Evolutionary conservation across 2,329 filamentous ascomycete species (phyloP), one percentile per base, ranked within the genome.

Genomic region (Daldinia sp.): DNA sequence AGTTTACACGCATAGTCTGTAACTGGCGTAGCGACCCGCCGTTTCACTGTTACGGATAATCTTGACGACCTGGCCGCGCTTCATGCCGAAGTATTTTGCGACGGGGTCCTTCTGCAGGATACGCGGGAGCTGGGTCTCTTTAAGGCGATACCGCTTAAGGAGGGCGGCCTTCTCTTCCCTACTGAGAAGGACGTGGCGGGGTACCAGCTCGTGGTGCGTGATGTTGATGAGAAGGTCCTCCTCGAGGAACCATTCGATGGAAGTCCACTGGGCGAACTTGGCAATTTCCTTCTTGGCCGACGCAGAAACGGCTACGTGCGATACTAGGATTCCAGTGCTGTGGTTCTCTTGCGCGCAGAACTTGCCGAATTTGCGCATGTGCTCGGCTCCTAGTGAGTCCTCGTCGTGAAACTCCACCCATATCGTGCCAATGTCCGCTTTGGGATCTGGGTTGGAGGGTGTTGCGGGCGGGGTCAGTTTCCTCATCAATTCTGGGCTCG

Each of bases 141-240:
- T 98, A 77, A 99, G 81, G 49, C 95, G 88, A 80, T 99, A 99
- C 66, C 95, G 85, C 80, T 93, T 88, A 63, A 99, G 83, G 73
- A 99, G 81, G 34, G 91, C 90, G 47, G 81, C 81, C 85, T 97
- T 97, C 83, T 99, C 95, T 73, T 96, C 93, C 45, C 88, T 86
- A 73, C 92, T 96, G 58, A 99, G 87, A 63, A 98, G 81, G 34
- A 98, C 89, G 76, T 99, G 95, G 76, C 91, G 93, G 43, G 95
- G 95, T 27, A 99, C 95, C 58, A 99, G 86, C 80, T 98, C 94
- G 81, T 99, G 95, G 77, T 94, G 92, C 62, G 94, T 98, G 78
- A 99, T 98, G 81, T 99, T 99, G 79, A 99, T 94, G 63, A 98
- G 85, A 72, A 99, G 80, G 79, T 99, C 95, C 77, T 95, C 91